These are phyloP conservation scores for Fraxinus floribunda DNA, from an alignment of 305 asterid genomes.

Conservation along the genomic window DNA sequence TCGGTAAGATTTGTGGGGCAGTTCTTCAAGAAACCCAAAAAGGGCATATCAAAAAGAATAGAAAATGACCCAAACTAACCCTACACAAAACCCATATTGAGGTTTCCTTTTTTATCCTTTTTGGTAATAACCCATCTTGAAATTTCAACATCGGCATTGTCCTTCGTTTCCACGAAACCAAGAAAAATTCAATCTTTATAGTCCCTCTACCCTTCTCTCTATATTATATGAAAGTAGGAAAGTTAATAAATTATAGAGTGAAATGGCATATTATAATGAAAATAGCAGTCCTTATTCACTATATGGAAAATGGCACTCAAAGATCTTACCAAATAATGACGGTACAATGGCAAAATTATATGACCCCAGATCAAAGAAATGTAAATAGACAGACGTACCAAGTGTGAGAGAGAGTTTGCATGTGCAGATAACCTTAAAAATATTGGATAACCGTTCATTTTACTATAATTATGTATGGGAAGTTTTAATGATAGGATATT, in stretches of 20 bases:
- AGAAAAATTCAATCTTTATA: neutral
- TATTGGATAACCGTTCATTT: neutral
- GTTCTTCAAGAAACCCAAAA: conserved; percentile 25
- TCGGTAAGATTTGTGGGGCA: conserved; percentile 44
- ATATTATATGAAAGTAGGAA: neutral
- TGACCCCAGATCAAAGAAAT: conserved; percentile 28
- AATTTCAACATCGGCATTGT: conserved; percentile 33
- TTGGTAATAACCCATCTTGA: conserved; percentile 27
- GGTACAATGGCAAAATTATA: conserved; percentile 25
- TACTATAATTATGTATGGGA: neutral
- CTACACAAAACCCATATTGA: conserved; percentile 1
- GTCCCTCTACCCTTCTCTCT: neutral
- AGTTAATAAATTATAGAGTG: neutral
- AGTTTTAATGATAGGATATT: neutral
- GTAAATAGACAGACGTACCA: conserved; percentile 13
- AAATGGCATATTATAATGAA: neutral
- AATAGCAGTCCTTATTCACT: neutral
- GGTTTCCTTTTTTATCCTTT: neutral
- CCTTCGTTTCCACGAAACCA: neutral
- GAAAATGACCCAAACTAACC: conserved; percentile 1
- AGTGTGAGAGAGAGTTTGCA: conserved; percentile 24
- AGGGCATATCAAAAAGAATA: neutral
- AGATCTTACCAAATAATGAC: neutral
- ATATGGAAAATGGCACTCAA: neutral
- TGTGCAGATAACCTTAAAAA: conserved; percentile 12